These are phyloP conservation scores for Flaveria floridana DNA, from an alignment of 140 eudicot species.

Conservation along the genomic window DNA sequence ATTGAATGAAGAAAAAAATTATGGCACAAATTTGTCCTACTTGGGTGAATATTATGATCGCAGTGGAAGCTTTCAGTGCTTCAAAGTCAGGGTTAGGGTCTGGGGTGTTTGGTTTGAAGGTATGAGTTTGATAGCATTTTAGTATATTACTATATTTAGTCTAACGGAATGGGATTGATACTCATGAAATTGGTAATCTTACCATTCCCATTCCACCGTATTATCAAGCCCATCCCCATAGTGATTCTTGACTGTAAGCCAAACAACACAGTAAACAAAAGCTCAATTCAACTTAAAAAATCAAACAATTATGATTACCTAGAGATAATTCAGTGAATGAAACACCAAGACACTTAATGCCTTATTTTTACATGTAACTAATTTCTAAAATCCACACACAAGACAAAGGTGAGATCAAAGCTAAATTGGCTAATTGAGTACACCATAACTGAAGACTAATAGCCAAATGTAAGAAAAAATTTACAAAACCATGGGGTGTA, in stretches of 20 bases:
- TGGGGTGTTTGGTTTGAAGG: neutral
- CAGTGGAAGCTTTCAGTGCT: neutral
- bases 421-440: neutral
- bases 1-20: slow-evolving; percentile 2
- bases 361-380: neutral
- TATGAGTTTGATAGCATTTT: neutral
- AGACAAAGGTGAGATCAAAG: neutral
- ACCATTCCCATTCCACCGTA: neutral
- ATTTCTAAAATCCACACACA: neutral
- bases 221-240: neutral
- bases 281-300: neutral
- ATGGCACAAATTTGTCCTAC: neutral
- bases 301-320: slow-evolving; percentile 12
- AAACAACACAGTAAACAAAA: slow-evolving; percentile 16
- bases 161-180: neutral
- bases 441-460: neutral
- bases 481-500: neutral
- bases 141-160: neutral
- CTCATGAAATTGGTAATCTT: too few species aligned
- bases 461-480: slow-evolving; percentile 2
- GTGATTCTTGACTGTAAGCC: neutral
- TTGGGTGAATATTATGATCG: neutral
- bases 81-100: neutral
- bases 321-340: neutral
- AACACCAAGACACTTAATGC: neutral